These are phyloP conservation scores for Aspergillus olivimuriae DNA, from an alignment of 495 filamentous ascomycete species.

Conservation along the genomic window DNA sequence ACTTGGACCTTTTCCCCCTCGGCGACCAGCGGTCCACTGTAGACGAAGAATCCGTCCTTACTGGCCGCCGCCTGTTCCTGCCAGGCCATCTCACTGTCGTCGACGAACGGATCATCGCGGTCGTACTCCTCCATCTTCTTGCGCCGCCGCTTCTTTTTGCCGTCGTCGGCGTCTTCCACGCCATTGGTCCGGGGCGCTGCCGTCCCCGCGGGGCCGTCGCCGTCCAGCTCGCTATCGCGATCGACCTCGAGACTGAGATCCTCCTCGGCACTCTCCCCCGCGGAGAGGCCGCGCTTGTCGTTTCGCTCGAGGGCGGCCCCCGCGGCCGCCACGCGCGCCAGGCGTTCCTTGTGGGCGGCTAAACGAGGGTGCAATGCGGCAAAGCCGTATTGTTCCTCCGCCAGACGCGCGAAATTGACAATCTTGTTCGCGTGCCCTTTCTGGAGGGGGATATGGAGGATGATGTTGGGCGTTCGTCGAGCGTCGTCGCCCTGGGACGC, in stretches of 20 bases:
- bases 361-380: conserved; percentile 85
- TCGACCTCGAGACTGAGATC: conserved; percentile 39
- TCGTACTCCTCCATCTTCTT: conserved; percentile 95
- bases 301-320: conserved; percentile 73
- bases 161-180: conserved; percentile 42
- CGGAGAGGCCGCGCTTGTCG: conserved; percentile 49
- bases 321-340: conserved; percentile 76
- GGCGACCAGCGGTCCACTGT: conserved; percentile 76
- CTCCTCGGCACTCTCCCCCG: conserved; percentile 61
- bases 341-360: conserved; percentile 75
- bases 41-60: conserved; percentile 87
- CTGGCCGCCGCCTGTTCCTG: conserved; percentile 91
- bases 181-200: conserved; percentile 41
- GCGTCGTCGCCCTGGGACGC: conserved; percentile 23
- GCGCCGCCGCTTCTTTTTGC: conserved; percentile 62
- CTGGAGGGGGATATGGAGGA: conserved; percentile 74
- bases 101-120: conserved; percentile 93
- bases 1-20: conserved; percentile 84
- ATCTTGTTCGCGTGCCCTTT: conserved; percentile 78
- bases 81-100: conserved; percentile 93
- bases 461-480: conserved; percentile 68
- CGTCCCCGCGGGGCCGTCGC: conserved; percentile 72
- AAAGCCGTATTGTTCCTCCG: conserved; percentile 90
- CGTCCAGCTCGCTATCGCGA: conserved; percentile 53
- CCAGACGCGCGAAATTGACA: conserved; percentile 90